Conservation (phyloP, 164 flowering plant species). For the Piper betle region DNA sequence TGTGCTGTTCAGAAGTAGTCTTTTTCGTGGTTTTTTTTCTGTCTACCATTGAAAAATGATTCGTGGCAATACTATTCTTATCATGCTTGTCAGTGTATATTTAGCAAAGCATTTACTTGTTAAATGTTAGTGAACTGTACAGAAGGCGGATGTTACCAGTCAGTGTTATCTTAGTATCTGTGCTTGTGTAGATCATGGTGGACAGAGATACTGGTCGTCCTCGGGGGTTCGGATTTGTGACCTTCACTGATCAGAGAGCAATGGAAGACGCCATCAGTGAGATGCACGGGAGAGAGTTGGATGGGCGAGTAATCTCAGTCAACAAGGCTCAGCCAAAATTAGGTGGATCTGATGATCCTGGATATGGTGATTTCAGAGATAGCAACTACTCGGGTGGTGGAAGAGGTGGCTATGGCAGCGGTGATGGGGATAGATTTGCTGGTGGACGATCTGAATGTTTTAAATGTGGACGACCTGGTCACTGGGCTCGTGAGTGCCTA, state of each 20-base stretch:
- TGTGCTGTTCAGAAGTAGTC: not conserved
- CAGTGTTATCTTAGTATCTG: conserved; percentile 1
- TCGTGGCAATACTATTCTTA: not conserved
- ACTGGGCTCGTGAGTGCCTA: conserved; percentile 97
- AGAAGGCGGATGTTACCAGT: not conserved
- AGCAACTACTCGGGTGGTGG: conserved; percentile 60
- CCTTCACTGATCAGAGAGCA: conserved; percentile 81
- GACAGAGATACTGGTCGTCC: conserved; percentile 96
- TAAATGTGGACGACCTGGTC: conserved; percentile 91
- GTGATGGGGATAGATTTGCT: conserved; percentile 13
- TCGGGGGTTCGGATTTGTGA: conserved; percentile 95
- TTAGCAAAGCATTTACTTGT: not conserved
- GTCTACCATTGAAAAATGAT: not conserved
- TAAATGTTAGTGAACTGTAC: not conserved
- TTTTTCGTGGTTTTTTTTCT: not conserved
- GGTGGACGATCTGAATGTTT: conserved; percentile 68
- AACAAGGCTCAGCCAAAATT: conserved; percentile 85
- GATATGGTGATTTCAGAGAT: conserved; percentile 33
- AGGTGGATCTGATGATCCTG: conserved; percentile 50
- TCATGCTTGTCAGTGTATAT: not conserved
- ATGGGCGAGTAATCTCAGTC: conserved; percentile 27
- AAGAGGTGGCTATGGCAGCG: conserved; percentile 44
- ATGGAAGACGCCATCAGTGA: conserved; percentile 91
- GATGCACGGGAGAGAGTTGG: conserved; percentile 80
- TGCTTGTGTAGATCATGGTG: conserved; percentile 59